Base-by-base conservation (phyloP, 2,329 filamentous ascomycete species). In the Parafenestella ontariensis region DNA sequence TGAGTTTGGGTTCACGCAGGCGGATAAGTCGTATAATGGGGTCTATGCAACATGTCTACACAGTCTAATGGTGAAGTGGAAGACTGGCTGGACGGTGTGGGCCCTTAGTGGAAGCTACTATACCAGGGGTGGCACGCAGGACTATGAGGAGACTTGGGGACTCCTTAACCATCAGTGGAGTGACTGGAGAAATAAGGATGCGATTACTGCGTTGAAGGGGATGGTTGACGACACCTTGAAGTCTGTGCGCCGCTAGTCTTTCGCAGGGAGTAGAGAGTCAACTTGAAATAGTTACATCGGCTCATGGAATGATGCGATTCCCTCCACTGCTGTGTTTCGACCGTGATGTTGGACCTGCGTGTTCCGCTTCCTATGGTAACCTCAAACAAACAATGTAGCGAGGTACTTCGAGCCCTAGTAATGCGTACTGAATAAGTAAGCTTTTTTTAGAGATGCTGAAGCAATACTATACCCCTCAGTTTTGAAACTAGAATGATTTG, bases 21-120 rank as follows among this genome's bases (percentile, higher is more conserved):
- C 83, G 41, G 80, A 78, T 52, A 79, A 80, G 73, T 79, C 79
- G 15, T 76, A 77, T 39, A 82, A 84, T 41, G 65, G 75, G 47
- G 67, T 65, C 1, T 87, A 86, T 64, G 76, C 85, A 41, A 72
- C 74, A 9, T 87, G 85, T 59, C 64, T 87, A 31, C 73, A 79
- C 5, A 78, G 76, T 10, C 85, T 85, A 52, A 79, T 87, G 75
- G 72, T 79, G 44, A 68, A 72, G 37, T 87, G 86, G 68, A 83
- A 87, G 61, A 81, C 81, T 29, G 85, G 87, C 56, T 87, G 85
- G 84, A 80, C 81, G 1, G 74, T 85, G 11, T 87, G 85, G 85
- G 82, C 81, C 3, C 61, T 87, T 39, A 80, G 84, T 69, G 85
- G 85, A 11, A 83, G 81, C 53, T 87, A 86, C 59, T 87, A 87